Evolutionary conservation across 176 grass and related monocot genomes (phyloP), one percentile per base, ranked within the genome.

Genomic region (Triticum timopheevii): DNA sequence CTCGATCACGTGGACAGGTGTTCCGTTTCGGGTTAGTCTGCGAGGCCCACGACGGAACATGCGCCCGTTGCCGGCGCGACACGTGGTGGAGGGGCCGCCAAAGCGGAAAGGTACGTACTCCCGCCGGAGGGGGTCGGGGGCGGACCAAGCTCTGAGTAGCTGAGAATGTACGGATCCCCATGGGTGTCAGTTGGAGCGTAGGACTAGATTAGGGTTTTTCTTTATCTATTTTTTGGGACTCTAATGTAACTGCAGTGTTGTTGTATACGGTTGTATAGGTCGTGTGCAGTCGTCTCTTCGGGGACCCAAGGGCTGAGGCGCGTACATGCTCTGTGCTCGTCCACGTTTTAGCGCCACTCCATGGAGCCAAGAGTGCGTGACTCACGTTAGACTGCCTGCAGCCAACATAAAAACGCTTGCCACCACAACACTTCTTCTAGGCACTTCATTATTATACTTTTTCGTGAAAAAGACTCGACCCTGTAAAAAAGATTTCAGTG

Each of bases 1-100:
- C 80, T 83, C 56, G 56, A 59, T 9, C 80, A 27, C 44, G 65
- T 44, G 88, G 73, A 83, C 80, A 86, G 84, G 71, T 54, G 73
- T 83, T 86, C 84, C 88, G 58, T 79, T 90, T 86, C 69, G 39
- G 65, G 79, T 0, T 9, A 56, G 31, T 40, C 1, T 10, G n/a
- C 0, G 36, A 28, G 78, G 11, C 38, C 61, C 38, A 19, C 12
- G 38, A 10, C 7, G 24, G 34, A 11, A 62, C 78, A 50, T 62
- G 78, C 35, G 15, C 1, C 76, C 77, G 61, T 66, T 63, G 23
- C 0, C 10, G 7, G 24, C 15, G 19, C 2, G 74, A 88, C 81
- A 79, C 87, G 73, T 71, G 80, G 34, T 10, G 7, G 3, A 2
- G 4, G 25, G 69, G 7, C 4, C 0, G 27, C 30, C 8, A 9